phyloP scores from a whole-genome alignment of 2,329 filamentous ascomycete genomes.

The Sphaceloma murrayae region DNA sequence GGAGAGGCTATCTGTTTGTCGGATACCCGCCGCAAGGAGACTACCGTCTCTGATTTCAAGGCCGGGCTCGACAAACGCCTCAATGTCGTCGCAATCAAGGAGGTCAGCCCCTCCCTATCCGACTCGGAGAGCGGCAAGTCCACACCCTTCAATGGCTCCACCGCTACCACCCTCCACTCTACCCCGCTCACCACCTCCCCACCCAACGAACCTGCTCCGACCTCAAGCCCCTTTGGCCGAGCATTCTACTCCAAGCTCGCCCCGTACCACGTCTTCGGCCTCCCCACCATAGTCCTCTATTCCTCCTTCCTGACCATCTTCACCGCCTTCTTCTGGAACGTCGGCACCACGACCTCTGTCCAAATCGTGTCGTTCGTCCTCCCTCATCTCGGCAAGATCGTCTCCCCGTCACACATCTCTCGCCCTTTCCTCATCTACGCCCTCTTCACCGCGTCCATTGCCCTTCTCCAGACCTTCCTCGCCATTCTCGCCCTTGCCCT shows the following conservation, averaged over 20 bases:
- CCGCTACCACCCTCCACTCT: neutral
- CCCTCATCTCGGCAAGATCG: slow-evolving; percentile 25
- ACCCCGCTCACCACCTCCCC: neutral
- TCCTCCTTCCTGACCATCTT: slow-evolving; percentile 40
- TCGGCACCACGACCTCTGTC: slow-evolving; percentile 39
- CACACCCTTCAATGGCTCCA: neutral
- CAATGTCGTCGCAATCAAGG: neutral
- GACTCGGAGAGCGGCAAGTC: slow-evolving; percentile 4
- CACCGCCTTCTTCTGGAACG: slow-evolving; percentile 44
- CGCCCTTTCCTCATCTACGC: slow-evolving; percentile 34
- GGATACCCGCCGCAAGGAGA: slow-evolving; percentile 17
- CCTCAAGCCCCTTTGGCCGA: slow-evolving; percentile 41
- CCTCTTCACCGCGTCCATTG: slow-evolving; percentile 35
- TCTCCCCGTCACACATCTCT: slow-evolving; percentile 19
- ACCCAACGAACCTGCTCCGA: neutral
- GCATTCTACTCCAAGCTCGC: slow-evolving; percentile 46
- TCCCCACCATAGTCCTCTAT: slow-evolving; percentile 42
- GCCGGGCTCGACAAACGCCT: slow-evolving; percentile 4
- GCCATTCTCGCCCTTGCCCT: slow-evolving; percentile 36
- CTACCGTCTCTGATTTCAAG: slow-evolving; percentile 5
- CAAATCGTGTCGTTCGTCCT: slow-evolving; percentile 35
- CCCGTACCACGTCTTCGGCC: slow-evolving; percentile 43
- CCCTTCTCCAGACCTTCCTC: slow-evolving; percentile 37
- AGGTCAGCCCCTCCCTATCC: neutral
- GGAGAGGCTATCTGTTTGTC: slow-evolving; percentile 43